Percentiles rank a stretch among this genome's conserved stretches.
Conservation (phyloP, 2,329 filamentous ascomycete species). For the Apiospora rasikravindrae region DNA sequence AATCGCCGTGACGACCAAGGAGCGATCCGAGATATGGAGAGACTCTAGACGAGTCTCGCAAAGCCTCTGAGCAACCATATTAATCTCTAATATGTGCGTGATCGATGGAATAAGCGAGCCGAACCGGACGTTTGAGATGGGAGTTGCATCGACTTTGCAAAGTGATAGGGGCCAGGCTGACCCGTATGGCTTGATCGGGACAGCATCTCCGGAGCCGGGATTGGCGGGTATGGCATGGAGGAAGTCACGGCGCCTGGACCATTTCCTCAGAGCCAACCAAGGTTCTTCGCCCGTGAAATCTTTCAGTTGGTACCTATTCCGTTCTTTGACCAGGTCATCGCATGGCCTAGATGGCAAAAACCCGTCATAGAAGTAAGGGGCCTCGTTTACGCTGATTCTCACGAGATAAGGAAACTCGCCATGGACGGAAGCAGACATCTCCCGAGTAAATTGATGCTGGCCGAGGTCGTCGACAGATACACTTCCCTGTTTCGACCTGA, state of each 20-base stretch:
- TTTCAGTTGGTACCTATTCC: constrained; percentile 35
- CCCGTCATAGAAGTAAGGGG: constrained; percentile 49
- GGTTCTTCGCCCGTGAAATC: constrained; percentile 49
- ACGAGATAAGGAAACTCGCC: constrained; percentile 42
- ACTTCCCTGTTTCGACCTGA: constrained; percentile 36
- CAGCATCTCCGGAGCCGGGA: background rate
- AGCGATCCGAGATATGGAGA: constrained; percentile 58
- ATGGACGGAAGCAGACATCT: constrained; percentile 22
- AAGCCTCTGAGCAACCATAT: constrained; percentile 67
- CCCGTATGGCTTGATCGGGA: constrained; percentile 47
- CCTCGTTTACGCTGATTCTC: constrained; percentile 39
- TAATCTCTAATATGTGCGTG: constrained; percentile 69
- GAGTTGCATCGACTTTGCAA: constrained; percentile 57
- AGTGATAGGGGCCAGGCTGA: constrained; percentile 51
- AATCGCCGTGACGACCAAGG: constrained; percentile 71
- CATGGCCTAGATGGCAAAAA: constrained; percentile 52
- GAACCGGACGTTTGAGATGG: constrained; percentile 51
- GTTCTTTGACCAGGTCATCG: constrained; percentile 42
- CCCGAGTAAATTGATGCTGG: constrained; percentile 22
- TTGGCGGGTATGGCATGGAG: constrained; percentile 48
- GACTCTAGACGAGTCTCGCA: constrained; percentile 57
- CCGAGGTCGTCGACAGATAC: constrained; percentile 31
- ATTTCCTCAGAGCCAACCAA: constrained; percentile 54
- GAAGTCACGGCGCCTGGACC: constrained; percentile 64
- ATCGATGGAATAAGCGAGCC: constrained; percentile 75